phyloP scores from a whole-genome alignment of 176 grass and related monocot species.

The Avena eriantha region DNA sequence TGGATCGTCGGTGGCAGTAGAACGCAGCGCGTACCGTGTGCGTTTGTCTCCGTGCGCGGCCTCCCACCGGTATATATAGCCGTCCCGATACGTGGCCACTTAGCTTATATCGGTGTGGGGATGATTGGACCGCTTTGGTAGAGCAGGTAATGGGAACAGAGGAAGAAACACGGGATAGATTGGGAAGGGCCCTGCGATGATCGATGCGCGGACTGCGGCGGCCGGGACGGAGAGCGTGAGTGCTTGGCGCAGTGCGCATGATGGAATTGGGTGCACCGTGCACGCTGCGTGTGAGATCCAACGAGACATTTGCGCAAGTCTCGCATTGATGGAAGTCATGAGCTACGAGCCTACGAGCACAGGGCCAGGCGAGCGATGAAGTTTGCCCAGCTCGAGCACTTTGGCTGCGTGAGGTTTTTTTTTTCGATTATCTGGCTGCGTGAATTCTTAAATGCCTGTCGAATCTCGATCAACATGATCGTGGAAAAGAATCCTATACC shows the following conservation, averaged over 20 bases:
- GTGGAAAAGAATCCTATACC: neutral
- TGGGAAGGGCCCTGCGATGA: neutral
- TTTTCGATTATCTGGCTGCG: neutral
- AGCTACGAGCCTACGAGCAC: conserved; percentile 40
- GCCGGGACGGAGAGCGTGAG: neutral
- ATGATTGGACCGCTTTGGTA: conserved; percentile 7
- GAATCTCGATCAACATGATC: neutral
- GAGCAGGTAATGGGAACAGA: conserved; percentile 26
- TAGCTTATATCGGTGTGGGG: neutral
- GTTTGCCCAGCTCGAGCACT: neutral
- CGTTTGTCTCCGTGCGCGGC: conserved; percentile 4
- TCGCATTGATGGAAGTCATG: conserved; percentile 51
- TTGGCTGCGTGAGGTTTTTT: conserved; percentile 31
- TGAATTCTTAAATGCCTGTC: conserved; percentile 31
- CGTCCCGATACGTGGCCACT: conserved; percentile 9
- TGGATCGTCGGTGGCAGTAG: conserved; percentile 39
- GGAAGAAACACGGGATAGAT: neutral
- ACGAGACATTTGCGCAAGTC: neutral
- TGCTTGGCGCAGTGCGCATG: conserved; percentile 34
- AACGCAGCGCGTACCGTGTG: too few relatives aligned
- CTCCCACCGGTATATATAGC: conserved; percentile 32
- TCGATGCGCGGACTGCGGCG: conserved; percentile 37
- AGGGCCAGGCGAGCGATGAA: neutral
- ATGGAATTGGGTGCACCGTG: conserved; percentile 54
- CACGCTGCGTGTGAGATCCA: conserved; percentile 30